A percentile compares a stretch with the other conserved stretches of the same genome.
Conservation (phyloP, 2,329 filamentous ascomycete genomes). For the Calonectria naviculata region DNA sequence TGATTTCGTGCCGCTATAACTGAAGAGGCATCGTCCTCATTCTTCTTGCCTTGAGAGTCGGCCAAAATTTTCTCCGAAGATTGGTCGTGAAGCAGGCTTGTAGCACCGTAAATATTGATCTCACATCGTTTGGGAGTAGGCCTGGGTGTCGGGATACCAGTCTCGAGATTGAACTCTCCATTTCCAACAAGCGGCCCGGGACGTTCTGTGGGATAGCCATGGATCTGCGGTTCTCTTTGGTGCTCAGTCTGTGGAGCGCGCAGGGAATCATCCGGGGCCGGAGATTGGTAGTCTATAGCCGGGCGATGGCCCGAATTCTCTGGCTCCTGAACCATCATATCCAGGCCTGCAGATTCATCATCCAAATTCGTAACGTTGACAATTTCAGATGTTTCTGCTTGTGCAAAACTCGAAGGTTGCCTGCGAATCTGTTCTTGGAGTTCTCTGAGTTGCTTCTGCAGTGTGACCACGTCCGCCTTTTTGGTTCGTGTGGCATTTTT, state of each 20-base stretch:
- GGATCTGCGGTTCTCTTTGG: background rate
- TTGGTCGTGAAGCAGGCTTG: background rate
- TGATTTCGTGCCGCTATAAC: background rate
- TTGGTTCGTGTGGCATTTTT: background rate
- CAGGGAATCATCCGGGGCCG: background rate
- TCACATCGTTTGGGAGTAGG: background rate
- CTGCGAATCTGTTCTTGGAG: background rate
- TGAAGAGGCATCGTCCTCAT: background rate
- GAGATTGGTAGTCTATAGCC: background rate
- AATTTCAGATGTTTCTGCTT: background rate
- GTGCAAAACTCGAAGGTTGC: background rate
- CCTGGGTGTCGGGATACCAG: background rate
- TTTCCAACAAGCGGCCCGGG: too few relatives aligned
- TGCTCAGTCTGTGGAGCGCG: background rate
- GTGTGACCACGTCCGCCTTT: background rate
- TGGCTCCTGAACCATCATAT: background rate
- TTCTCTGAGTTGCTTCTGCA: background rate
- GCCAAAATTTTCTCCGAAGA: background rate
- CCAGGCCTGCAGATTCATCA: too few relatives aligned
- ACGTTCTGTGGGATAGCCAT: background rate
- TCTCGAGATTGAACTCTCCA: background rate
- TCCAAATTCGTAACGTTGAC: background rate
- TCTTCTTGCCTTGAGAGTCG: background rate
- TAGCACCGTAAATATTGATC: background rate
- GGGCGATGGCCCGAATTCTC: too few relatives aligned